phyloP scores from a whole-genome alignment of 139 green algal genomes.

The Chlamydomonas eustigma region DNA sequence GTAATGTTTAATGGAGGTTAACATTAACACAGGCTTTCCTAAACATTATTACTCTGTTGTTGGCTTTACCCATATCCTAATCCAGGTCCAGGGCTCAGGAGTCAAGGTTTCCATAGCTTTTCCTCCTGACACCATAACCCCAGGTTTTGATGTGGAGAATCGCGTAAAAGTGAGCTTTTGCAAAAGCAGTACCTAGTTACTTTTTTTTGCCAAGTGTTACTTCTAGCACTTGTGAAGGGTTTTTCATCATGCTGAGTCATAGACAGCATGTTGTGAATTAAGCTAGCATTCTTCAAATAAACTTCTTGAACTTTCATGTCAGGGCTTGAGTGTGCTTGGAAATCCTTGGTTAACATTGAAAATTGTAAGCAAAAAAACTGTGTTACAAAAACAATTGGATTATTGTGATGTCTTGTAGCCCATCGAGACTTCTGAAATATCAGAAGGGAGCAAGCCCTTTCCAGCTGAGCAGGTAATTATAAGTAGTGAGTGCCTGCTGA shows the following conservation, averaged over 20 bases:
- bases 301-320: too few relatives aligned
- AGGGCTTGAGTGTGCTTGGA: too few relatives aligned
- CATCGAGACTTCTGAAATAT: constrained; percentile 44
- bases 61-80: not conserved
- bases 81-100: constrained; percentile 57
- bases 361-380: not conserved
- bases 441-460: constrained; percentile 44
- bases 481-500: not conserved
- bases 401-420: constrained; percentile 36
- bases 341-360: too few relatives aligned
- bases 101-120: constrained; percentile 69
- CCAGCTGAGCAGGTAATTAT: constrained; percentile 38
- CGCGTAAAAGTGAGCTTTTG: not conserved
- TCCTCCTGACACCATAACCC: constrained; percentile 81
- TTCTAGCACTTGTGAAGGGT: not conserved
- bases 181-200: not conserved
- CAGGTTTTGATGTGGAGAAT: constrained; percentile 67
- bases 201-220: not conserved
- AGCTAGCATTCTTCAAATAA: too few relatives aligned
- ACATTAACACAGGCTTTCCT: not conserved
- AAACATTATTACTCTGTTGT: not conserved
- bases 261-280: too few relatives aligned
- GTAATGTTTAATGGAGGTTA: not conserved
- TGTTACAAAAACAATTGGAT: not conserved
- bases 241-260: too few relatives aligned